Evolutionary conservation across 2,329 filamentous ascomycete genomes (phyloP).

Genomic region (Pseudogymnoascus verrucosus): DNA sequence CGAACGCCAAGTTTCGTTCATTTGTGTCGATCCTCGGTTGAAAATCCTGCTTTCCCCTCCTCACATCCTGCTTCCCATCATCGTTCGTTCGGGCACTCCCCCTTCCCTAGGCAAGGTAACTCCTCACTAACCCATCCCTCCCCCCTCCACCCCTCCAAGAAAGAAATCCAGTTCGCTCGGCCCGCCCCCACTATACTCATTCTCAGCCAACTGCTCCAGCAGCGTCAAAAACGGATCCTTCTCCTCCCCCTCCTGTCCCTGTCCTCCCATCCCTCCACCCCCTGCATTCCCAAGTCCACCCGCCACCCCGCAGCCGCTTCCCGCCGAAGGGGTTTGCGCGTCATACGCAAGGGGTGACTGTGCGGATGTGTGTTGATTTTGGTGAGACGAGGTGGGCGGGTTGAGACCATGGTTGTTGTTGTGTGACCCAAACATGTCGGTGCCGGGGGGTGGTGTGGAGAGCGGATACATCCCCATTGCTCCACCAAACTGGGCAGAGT

Average conservation of each 20-base stretch:
- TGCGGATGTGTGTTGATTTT: no score
- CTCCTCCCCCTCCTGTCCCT: constrained; percentile 34
- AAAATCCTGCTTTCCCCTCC: background rate
- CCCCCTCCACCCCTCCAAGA: constrained; percentile 31
- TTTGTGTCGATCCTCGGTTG: background rate
- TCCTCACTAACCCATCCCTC: background rate
- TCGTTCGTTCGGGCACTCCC: background rate
- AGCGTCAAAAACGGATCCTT: no score
- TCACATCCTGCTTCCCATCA: background rate
- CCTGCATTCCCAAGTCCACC: constrained; percentile 42
- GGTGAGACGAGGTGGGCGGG: no score
- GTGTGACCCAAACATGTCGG: background rate
- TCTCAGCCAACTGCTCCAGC: no score
- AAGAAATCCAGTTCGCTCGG: constrained; percentile 76
- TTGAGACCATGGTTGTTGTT: no score
- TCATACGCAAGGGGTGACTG: background rate
- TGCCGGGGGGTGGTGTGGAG: background rate
- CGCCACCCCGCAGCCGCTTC: background rate
- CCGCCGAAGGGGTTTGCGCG: background rate
- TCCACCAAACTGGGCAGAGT: background rate
- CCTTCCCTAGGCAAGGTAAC: background rate
- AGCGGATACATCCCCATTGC: background rate
- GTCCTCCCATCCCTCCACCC: constrained; percentile 33
- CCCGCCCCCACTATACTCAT: constrained; percentile 60
- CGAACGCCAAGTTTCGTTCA: background rate